Evolutionary conservation across 2,329 filamentous ascomycete genomes (phyloP).

Genomic region (Apiospora phragmitis): DNA sequence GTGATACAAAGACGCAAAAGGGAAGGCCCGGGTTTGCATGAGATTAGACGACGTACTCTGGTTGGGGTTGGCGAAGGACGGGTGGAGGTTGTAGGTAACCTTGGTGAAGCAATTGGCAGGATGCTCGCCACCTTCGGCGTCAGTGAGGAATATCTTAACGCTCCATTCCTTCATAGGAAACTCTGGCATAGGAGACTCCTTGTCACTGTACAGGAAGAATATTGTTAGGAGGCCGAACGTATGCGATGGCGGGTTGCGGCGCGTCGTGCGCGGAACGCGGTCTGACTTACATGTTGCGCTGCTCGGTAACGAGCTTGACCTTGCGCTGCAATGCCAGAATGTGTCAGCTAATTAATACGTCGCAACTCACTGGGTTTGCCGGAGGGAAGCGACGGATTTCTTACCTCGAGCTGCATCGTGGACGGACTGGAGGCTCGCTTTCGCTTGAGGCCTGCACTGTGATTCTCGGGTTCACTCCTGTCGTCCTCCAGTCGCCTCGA

Average conservation of each 20-base stretch:
- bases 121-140: slow-evolving; percentile 82
- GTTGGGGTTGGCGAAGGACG: slow-evolving; percentile 82
- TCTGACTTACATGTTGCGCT: slow-evolving; percentile 76
- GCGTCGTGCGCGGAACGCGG: slow-evolving; percentile 16
- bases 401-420: slow-evolving; percentile 31
- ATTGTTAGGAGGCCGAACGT: slow-evolving; percentile 21
- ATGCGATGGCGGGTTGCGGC: not conserved
- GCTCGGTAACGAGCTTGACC: slow-evolving; percentile 91
- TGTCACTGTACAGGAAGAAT: slow-evolving; percentile 56
- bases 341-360: slow-evolving; percentile 21
- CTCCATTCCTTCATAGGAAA: slow-evolving; percentile 94
- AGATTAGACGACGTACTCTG: slow-evolving; percentile 69
- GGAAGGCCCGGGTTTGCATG: not conserved
- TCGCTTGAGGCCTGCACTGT: not conserved
- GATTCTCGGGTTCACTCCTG: not conserved
- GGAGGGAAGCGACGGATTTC: not conserved
- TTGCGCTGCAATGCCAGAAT: slow-evolving; percentile 64
- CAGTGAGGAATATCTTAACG: slow-evolving; percentile 80
- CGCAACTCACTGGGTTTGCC: not conserved
- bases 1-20: not conserved
- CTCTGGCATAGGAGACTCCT: slow-evolving; percentile 78
- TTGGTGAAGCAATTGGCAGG: slow-evolving; percentile 87
- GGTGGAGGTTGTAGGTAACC: slow-evolving; percentile 89
- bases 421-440: not conserved
- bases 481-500: not conserved